Base-by-base conservation (phyloP, 2,329 filamentous ascomycete genomes). In the Botryotinia globosa region DNA sequence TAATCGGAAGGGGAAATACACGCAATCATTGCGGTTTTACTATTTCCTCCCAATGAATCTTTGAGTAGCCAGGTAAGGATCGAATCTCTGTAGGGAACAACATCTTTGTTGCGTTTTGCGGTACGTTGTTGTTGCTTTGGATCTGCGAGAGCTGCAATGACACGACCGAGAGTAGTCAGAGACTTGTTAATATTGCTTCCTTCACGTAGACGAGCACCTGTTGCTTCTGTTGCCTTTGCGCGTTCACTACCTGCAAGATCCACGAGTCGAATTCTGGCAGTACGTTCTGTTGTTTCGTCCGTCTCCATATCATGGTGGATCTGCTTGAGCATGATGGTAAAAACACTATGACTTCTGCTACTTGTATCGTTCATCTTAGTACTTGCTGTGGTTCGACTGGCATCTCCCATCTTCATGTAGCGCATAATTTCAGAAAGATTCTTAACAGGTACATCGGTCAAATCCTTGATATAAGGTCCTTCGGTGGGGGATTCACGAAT, bases 281-380 rank as follows among this genome's bases (percentile, higher is more conserved):
- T 93, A 76, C 96, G 90, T 82, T 99, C 96, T 22, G 97, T 98
- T 1, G 95, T 98, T 84, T 97, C 94, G 81, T 99, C 96, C n/a
- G 94, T 97, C 70, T 94, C 92, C 84, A 98, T 91, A 78, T 98
- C 95, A 83, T 98, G 95, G 80, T 98, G 94, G 76, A 99, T 99
- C 82, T 98, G 96, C 84, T 97, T 98, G 73, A 99, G 87, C 84
- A 97, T 96, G 78, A 99, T 96, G 42, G 96, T 99, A 82, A 99
- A 99, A 73, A 99, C 96, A 12, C 96, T 94, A 80, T 99, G 96
- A 76, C 94, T 97, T 81, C 96, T 92, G 75, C 94, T 97, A 71
- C 94, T 97, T 4, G 95, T 98, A 82, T 99, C 96, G 83, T 99
- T 99, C 96, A 99, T 99, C 84, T 98, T 98, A 74, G 96, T 99